These are phyloP conservation scores for Nitzschia inconspicua DNA, from an alignment of 108 stramenopile species.

Conservation along the genomic window DNA sequence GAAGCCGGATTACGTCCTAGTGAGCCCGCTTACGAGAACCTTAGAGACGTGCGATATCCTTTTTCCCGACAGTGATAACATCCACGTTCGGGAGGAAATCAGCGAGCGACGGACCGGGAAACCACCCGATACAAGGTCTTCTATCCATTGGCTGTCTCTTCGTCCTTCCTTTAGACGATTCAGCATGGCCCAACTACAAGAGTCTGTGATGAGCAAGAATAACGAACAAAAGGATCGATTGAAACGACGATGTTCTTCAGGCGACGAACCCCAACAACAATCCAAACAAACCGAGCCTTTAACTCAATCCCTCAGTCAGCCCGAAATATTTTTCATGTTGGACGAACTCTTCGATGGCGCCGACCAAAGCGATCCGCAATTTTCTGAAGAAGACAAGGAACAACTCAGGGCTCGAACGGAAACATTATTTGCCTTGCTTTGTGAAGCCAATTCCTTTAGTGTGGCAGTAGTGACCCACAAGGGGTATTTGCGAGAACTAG, in stretches of 20 bases:
- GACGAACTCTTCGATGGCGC: not conserved
- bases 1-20: constrained; percentile 34
- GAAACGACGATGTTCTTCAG: not conserved
- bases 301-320: too few species aligned
- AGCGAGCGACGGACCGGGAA: constrained; percentile 17
- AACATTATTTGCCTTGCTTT: constrained; percentile 38
- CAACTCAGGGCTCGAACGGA: constrained; percentile 41
- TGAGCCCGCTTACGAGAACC: constrained; percentile 46
- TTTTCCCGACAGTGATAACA: constrained; percentile 28
- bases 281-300: too few species aligned
- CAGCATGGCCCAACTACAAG: not conserved
- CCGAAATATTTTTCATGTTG: too few species aligned
- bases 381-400: not conserved
- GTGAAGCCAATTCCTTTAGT: constrained; percentile 19
- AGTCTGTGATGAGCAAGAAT: too few species aligned
- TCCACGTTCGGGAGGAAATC: constrained; percentile 33
- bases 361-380: not conserved
- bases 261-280: too few species aligned
- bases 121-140: constrained; percentile 10
- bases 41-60: constrained; percentile 40
- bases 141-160: too few species aligned
- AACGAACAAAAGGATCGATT: not conserved
- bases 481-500: constrained; percentile 58
- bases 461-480: constrained; percentile 60
- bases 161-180: not conserved